phyloP scores from a whole-genome alignment of 805 yeast species.

The Suhomyces prunicola region DNA sequence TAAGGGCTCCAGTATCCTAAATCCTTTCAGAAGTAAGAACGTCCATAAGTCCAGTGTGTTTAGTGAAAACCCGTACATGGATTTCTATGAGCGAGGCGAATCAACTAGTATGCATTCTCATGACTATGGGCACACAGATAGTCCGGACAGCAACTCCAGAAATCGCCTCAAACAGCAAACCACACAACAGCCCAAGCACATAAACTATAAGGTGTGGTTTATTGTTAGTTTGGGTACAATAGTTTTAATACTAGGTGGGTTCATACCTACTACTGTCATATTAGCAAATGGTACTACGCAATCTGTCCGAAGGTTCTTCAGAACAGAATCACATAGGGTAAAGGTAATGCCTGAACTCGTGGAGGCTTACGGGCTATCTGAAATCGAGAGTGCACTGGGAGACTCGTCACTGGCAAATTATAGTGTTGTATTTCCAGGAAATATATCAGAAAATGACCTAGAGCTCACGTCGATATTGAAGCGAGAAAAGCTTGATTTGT shows the following conservation, averaged over 20 bases:
- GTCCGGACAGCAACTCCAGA: neutral
- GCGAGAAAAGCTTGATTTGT: slow-evolving; percentile 14
- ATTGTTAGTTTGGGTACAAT: neutral
- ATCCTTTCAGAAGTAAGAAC: slow-evolving; percentile 12
- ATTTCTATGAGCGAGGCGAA: neutral
- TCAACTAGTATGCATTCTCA: neutral
- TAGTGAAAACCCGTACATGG: neutral
- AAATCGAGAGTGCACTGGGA: too few species aligned
- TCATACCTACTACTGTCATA: slow-evolving; percentile 21
- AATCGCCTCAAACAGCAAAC: neutral
- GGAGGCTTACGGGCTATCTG: slow-evolving; percentile 1
- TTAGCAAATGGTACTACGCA: slow-evolving; percentile 30
- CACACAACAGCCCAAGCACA: neutral
- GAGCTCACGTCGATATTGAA: neutral
- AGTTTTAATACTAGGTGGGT: slow-evolving; percentile 8
- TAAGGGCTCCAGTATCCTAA: slow-evolving; percentile 8
- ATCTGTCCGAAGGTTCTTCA: slow-evolving; percentile 24
- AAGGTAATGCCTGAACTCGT: slow-evolving; percentile 2
- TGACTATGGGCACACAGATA: neutral
- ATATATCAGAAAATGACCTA: neutral
- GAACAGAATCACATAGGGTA: slow-evolving; percentile 17
- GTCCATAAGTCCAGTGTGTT: slow-evolving; percentile 5
- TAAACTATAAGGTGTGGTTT: neutral
- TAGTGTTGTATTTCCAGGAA: neutral
- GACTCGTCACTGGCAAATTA: neutral